Base-by-base conservation (phyloP, 192 early-diverging fungal species). In the Coemansia erecta region DNA sequence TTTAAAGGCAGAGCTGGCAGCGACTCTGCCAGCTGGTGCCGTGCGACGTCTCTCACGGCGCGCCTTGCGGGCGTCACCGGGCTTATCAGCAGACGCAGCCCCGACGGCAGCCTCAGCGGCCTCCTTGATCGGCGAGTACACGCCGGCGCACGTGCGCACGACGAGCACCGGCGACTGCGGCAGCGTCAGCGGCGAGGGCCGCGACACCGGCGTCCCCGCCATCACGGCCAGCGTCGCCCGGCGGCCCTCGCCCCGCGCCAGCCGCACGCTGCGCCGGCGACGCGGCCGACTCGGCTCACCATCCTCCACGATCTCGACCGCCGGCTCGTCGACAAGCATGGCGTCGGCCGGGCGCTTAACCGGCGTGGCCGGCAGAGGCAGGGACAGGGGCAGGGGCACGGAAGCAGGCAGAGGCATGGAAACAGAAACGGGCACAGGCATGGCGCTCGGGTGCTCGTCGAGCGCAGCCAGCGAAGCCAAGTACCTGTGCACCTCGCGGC, bases 201-300 rank as follows among this genome's bases (percentile, higher is more conserved):
- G 43, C 57, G 49, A 10, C 18, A 52, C 26, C 4, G 56, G 59
- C 21, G 18, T 12, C 31, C 21, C 18, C 26, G 43, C 28, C 19
- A 3, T 33, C 1, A 31, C 23, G 40, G 40, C 58, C 44, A 47
- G 24, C 8, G 53, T 52, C n/a, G 13, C 46, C 4, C 59, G 58
- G 5, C 59, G 66, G 3, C 42, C 48, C 18, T 42, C 51, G 15
- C n/a, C n/a, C n/a, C 43, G 21, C 1, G 61, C 52, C 18, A 56
- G 54, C n/a, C 56, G 18, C 40, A 76, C 59, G 35, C 73, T 66
- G 44, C 66, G 66, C 14, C 72, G 66, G 0, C 66, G 50, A 4
- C 61, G 57, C 40, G 10, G 41, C 28, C 17, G 21, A 10, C 21
- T 10, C 10, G 47, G 42, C 42, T 13, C 42, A 13, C 8, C 9